Evolutionary conservation across 345 rosid species (phyloP), one percentile per base, ranked within the genome.

Genomic region (Euphorbia pulcherrima): DNA sequence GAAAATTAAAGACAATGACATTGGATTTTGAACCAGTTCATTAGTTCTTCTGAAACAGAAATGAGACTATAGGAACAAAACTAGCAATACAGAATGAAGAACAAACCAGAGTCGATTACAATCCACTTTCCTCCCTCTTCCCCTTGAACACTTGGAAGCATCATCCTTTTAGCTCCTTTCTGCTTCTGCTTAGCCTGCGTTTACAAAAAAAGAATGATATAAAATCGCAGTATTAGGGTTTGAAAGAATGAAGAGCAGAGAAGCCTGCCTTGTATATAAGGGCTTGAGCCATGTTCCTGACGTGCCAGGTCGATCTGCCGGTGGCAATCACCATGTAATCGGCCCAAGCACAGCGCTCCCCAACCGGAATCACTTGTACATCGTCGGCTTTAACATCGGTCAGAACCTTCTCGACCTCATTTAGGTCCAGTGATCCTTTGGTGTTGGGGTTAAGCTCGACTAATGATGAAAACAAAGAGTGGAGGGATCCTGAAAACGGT

Each of bases 301-400:
- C 87, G 72, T 93, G 97, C 97, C 95, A 89, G 2, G 87, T 73
- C 24, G 99, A 94, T 83, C 97, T 75, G 20, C 97, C 96, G 66
- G 97, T 89, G 76, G 96, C 92, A 51, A 93, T 59, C 62, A 93
- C 93, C 73, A 87, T 85, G 76, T 74, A 82, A 80, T 91, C 95
- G 20, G 92, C 87, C 90, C 92, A 93, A 52, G 81, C 78, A 60
- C 78, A 75, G 12, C 73, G 87, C 10, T 85, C 74, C 0, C 73
- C 67, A 2, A 79, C 82, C 10, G 90, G 88, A 51, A 94, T 80
- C 66, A 91, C 96, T 63, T 73, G 81, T 20, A 91, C 90, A 80
- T 91, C 83, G 53, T 89, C 96, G 1, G 97, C 95, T 78, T 71
- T 86, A 39, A 89, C 95, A 67, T 89, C 95, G 69, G 73, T 65